Evolutionary conservation across 495 filamentous ascomycete species (phyloP).

Genomic region (Extremus antarcticus): DNA sequence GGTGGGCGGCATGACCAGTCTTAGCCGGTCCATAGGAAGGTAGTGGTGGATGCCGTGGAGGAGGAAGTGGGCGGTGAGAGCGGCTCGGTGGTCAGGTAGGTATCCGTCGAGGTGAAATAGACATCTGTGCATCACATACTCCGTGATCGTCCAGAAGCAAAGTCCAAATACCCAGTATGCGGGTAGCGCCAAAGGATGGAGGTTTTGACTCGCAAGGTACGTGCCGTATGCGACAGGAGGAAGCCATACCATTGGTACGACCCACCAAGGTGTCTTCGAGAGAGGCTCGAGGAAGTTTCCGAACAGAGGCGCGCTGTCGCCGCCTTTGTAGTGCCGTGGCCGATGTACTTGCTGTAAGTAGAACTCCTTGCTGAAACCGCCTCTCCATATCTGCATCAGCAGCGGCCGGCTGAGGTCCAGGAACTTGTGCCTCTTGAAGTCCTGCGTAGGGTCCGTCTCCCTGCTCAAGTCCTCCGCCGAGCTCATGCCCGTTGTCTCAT

Average conservation of each 20-base stretch:
- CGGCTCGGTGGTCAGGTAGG: conserved; percentile 86
- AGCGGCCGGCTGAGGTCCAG: conserved; percentile 81
- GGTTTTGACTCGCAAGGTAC: conserved; percentile 50
- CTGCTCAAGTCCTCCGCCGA: conserved; percentile 73
- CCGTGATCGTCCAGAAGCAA: conserved; percentile 75
- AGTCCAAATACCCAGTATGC: conserved; percentile 56
- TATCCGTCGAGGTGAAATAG: conserved; percentile 91
- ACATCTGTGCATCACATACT: conserved; percentile 83
- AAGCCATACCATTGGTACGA: conserved; percentile 79
- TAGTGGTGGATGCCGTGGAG: conserved; percentile 98
- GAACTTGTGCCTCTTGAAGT: conserved; percentile 85
- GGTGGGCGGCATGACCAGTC: conserved; percentile 93
- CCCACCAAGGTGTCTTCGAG: conserved; percentile 86
- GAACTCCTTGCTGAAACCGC: conserved; percentile 83
- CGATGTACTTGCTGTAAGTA: conserved; percentile 95
- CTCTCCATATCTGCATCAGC: conserved; percentile 77
- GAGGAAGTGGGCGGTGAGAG: conserved; percentile 79
- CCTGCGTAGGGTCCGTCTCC: conserved; percentile 62
- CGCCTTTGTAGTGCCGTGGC: conserved; percentile 87
- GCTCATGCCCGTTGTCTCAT: conserved; percentile 73
- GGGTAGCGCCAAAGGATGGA: conserved; percentile 36
- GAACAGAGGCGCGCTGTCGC: conserved; percentile 85
- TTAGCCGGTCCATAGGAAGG: conserved; percentile 92
- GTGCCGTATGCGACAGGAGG: conserved; percentile 67
- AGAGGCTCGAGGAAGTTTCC: conserved; percentile 96